Conservation (phyloP, 352 stramenopile species). For the Phytophthora agathidicida region DNA sequence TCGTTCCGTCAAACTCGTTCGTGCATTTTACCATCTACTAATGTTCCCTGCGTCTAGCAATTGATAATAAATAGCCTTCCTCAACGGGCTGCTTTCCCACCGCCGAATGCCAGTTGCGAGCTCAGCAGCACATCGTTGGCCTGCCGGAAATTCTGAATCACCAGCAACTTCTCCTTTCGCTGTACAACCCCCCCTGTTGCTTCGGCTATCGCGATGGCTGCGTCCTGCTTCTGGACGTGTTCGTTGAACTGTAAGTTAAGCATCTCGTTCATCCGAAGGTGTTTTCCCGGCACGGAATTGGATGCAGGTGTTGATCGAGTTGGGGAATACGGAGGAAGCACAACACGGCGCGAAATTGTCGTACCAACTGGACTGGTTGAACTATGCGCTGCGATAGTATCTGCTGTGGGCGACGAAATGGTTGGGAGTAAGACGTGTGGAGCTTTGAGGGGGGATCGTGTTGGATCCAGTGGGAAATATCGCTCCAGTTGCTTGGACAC, state of each 20-base stretch:
- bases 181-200: slow-evolving; percentile 18
- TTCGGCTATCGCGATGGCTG: slow-evolving; percentile 14
- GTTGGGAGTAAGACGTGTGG: slow-evolving; percentile 35
- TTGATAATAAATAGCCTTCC: slow-evolving; percentile 25
- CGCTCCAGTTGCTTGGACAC: slow-evolving; percentile 32
- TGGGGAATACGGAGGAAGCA: slow-evolving; percentile 31
- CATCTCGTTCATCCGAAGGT: slow-evolving; percentile 45
- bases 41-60: slow-evolving; percentile 17
- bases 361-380: background rate
- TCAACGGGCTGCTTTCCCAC: slow-evolving; percentile 20
- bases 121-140: slow-evolving; percentile 46
- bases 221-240: slow-evolving; percentile 33
- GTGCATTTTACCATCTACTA: slow-evolving; percentile 9
- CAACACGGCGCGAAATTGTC: slow-evolving; percentile 9
- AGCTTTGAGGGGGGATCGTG: slow-evolving; percentile 8
- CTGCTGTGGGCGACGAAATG: slow-evolving; percentile 27
- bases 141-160: slow-evolving; percentile 59
- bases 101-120: slow-evolving; percentile 42
- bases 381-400: background rate
- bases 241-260: slow-evolving; percentile 51
- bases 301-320: background rate
- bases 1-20: background rate
- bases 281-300: slow-evolving; percentile 17
- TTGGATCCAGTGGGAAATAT: slow-evolving; percentile 20
- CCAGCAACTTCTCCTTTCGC: slow-evolving; percentile 30